These are phyloP conservation scores for Myxozyma monticola DNA, from an alignment of 805 yeast genomes.

Conservation along the genomic window DNA sequence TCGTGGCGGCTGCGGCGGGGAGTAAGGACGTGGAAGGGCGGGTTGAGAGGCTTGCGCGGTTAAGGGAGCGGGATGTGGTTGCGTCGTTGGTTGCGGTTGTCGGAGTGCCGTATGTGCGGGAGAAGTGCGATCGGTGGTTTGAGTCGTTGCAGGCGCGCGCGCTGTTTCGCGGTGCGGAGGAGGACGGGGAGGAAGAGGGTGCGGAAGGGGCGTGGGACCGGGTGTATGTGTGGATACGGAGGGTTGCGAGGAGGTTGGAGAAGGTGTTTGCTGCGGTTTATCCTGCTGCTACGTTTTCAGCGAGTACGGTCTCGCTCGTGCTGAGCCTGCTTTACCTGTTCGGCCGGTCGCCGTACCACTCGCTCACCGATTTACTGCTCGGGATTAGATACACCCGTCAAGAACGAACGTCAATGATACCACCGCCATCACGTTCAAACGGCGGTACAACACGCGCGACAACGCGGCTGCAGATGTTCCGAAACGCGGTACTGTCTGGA, in stretches of 20 bases:
- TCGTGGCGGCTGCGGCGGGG: slow-evolving; percentile 33
- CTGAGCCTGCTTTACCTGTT: slow-evolving; percentile 66
- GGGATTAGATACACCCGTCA: slow-evolving; percentile 67
- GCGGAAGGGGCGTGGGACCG: background rate
- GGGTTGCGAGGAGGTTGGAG: too few species aligned
- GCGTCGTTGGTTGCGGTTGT: slow-evolving; percentile 53
- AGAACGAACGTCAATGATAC: slow-evolving; percentile 29
- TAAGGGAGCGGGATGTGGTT: slow-evolving; percentile 54
- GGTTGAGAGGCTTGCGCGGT: slow-evolving; percentile 47
- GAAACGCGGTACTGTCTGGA: background rate
- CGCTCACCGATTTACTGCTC: slow-evolving; percentile 60
- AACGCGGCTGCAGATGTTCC: slow-evolving; percentile 8
- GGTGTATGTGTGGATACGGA: background rate
- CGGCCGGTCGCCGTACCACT: slow-evolving; percentile 63
- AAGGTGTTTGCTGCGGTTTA: slow-evolving; percentile 55
- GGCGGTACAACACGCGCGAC: background rate
- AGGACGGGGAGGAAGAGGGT: slow-evolving; percentile 35
- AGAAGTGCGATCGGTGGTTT: slow-evolving; percentile 63
- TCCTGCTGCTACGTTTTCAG: slow-evolving; percentile 55
- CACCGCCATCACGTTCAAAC: background rate
- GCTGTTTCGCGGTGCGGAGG: slow-evolving; percentile 44
- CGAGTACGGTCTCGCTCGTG: slow-evolving; percentile 53
- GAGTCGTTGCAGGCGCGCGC: slow-evolving; percentile 63
- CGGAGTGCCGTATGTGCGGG: slow-evolving; percentile 65
- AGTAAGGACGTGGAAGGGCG: slow-evolving; percentile 28